phyloP scores from a whole-genome alignment of 139 green algal genomes.

The Picochlorum costavermella region DNA sequence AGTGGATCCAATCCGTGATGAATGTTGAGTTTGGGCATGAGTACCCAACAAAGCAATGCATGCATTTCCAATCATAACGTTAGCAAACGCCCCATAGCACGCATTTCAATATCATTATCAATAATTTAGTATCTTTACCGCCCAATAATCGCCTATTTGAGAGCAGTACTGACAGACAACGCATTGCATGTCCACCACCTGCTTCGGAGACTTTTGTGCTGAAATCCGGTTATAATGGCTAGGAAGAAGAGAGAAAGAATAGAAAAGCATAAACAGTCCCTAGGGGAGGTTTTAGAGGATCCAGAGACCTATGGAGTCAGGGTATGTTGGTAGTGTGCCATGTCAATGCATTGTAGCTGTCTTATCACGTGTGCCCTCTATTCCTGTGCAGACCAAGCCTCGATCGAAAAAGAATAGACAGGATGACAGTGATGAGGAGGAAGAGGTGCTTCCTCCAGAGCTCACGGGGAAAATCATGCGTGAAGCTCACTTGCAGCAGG shows the following conservation, averaged over 20 bases:
- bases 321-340: conserved; percentile 29
- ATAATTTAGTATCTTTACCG: too few species aligned
- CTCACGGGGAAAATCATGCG: conserved; percentile 66
- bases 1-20: too few species aligned
- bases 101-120: too few species aligned
- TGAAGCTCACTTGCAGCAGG: conserved; percentile 70
- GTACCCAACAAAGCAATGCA: too few species aligned
- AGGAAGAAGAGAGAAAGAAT: conserved; percentile 15
- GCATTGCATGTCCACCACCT: too few species aligned
- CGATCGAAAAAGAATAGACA: conserved; percentile 34
- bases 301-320: conserved; percentile 53
- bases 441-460: conserved; percentile 35
- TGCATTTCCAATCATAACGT: too few species aligned
- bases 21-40: too few species aligned
- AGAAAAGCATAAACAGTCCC: conserved; percentile 42
- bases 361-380: neutral
- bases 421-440: conserved; percentile 19
- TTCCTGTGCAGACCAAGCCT: conserved; percentile 38
- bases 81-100: too few species aligned
- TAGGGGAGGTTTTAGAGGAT: conserved; percentile 59
- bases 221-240: conserved; percentile 8
- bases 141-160: too few species aligned
- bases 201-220: too few species aligned
- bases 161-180: too few species aligned
- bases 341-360: neutral